These are phyloP conservation scores for Cladosporium colombiae DNA, from an alignment of 2,329 filamentous ascomycete species.

Conservation along the genomic window DNA sequence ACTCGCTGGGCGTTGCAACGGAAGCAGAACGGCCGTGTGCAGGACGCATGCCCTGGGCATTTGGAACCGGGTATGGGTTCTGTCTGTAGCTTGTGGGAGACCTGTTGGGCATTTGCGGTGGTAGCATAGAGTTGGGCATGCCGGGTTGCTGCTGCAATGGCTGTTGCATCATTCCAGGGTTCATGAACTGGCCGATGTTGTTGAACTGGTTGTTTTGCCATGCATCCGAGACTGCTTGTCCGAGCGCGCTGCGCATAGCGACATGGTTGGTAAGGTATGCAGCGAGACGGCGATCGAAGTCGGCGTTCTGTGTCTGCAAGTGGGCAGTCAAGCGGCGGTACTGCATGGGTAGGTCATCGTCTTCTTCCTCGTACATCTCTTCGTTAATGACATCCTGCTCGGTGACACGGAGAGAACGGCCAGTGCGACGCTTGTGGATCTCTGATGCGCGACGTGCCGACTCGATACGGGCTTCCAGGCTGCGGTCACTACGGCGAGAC, in stretches of 20 bases:
- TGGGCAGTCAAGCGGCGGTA: slow-evolving; percentile 65
- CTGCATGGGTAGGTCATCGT: slow-evolving; percentile 72
- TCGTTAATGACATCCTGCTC: slow-evolving; percentile 86
- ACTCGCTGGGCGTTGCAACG: slow-evolving; percentile 44
- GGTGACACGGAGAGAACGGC: slow-evolving; percentile 76
- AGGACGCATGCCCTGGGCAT: slow-evolving; percentile 35
- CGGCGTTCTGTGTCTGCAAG: slow-evolving; percentile 60
- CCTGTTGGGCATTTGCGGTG: slow-evolving; percentile 31
- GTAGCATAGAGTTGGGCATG: slow-evolving; percentile 31
- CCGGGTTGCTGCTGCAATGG: slow-evolving; percentile 26
- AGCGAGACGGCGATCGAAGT: slow-evolving; percentile 64
- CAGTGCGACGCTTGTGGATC: slow-evolving; percentile 85
- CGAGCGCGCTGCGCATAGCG: slow-evolving; percentile 55
- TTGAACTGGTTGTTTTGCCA: slow-evolving; percentile 42
- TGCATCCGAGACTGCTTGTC: slow-evolving; percentile 45
- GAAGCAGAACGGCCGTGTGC: slow-evolving; percentile 49
- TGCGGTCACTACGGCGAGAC: slow-evolving; percentile 81
- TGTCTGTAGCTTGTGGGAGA: slow-evolving; percentile 41
- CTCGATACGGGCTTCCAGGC: slow-evolving; percentile 82
- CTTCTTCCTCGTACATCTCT: slow-evolving; percentile 96
- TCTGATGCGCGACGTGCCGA: slow-evolving; percentile 87
- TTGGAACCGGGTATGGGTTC: slow-evolving; percentile 45
- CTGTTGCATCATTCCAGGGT: slow-evolving; percentile 37
- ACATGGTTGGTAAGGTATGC: slow-evolving; percentile 60
- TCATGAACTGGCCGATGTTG: slow-evolving; percentile 44